These are phyloP conservation scores for Backusella mclennaniae DNA, from an alignment of 192 early-diverging fungal genomes.

Conservation along the genomic window DNA sequence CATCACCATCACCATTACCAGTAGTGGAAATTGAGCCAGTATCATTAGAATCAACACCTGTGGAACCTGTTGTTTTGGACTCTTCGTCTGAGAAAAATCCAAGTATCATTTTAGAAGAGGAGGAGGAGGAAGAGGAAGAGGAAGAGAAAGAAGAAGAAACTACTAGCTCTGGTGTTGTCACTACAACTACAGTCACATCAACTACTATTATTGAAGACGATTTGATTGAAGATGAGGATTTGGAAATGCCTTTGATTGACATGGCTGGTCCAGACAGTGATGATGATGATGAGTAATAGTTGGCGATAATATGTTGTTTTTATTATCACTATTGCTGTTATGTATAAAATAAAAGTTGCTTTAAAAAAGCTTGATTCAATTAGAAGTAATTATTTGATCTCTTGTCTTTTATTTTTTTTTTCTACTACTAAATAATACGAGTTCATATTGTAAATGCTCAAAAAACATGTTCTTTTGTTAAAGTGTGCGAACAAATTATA, in stretches of 20 bases:
- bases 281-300: constrained; percentile 25
- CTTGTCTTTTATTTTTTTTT: no score
- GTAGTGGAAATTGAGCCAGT: background rate
- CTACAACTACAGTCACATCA: background rate
- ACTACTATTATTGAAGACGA: background rate
- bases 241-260: constrained; percentile 32
- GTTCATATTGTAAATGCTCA: background rate
- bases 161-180: background rate
- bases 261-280: constrained; percentile 36
- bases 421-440: background rate
- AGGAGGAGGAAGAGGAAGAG: background rate
- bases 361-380: background rate
- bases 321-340: background rate
- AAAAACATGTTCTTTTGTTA: background rate
- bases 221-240: constrained; percentile 19
- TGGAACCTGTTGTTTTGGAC: background rate
- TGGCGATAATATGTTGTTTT: background rate
- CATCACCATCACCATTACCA: background rate
- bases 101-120: background rate
- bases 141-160: background rate
- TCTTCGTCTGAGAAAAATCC: background rate
- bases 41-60: background rate
- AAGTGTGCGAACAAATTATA: no score
- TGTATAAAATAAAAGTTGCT: background rate
- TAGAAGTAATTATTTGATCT: background rate